These are phyloP conservation scores for Rhododendron mucronatum DNA, from an alignment of 148 eudicot species.

Conservation along the genomic window DNA sequence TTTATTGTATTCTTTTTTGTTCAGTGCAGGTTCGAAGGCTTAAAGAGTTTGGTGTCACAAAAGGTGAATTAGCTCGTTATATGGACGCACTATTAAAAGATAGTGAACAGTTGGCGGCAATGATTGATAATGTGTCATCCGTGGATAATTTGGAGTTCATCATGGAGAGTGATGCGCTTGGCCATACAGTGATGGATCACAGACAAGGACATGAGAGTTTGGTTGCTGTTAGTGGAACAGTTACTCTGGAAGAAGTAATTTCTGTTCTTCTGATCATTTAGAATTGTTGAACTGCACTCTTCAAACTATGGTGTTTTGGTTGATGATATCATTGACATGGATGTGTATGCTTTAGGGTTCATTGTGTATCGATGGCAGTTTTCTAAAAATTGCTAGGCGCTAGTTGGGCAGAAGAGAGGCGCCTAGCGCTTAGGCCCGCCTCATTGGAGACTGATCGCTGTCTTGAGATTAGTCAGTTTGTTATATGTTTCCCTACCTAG, in stretches of 20 bases:
- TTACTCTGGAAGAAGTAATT: slow-evolving; percentile 91
- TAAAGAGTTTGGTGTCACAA: slow-evolving; percentile 95
- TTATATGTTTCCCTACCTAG: background rate
- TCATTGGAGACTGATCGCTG: background rate
- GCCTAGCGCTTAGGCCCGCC: background rate
- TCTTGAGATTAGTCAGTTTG: background rate
- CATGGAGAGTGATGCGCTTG: slow-evolving; percentile 98
- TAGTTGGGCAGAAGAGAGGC: background rate
- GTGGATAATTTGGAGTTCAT: slow-evolving; percentile 91
- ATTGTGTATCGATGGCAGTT: background rate
- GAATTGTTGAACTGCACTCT: background rate
- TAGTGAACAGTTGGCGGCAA: slow-evolving; percentile 98
- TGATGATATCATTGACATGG: background rate
- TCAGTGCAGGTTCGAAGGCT: slow-evolving; percentile 84
- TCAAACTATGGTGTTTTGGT: background rate
- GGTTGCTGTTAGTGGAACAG: slow-evolving; percentile 83
- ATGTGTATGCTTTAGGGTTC: background rate
- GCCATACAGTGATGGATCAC: slow-evolving; percentile 96
- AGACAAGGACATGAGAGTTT: slow-evolving; percentile 90
- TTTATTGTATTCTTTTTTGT: slow-evolving; percentile 1
- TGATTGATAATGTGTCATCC: slow-evolving; percentile 94
- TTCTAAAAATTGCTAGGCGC: background rate
- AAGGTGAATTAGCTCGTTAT: slow-evolving; percentile 94
- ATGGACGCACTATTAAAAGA: slow-evolving; percentile 91
- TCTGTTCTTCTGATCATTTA: background rate